phyloP scores from a whole-genome alignment of 1,284 basidiomycete species.

The Earliella scabrosa region DNA sequence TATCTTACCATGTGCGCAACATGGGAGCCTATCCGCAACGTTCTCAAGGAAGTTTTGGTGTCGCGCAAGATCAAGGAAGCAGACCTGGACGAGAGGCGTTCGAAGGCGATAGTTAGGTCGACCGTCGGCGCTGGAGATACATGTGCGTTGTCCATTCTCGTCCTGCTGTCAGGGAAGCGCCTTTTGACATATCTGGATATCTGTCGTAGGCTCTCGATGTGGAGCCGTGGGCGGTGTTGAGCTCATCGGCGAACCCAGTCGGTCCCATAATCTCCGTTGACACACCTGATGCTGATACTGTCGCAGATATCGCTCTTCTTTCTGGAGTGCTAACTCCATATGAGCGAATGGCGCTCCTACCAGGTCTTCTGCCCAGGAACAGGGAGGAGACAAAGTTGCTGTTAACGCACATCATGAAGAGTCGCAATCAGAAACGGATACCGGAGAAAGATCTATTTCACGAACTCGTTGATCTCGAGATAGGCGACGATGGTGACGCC shows the following conservation, averaged over 20 bases:
- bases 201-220: slow-evolving; percentile 30
- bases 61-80: slow-evolving; percentile 9
- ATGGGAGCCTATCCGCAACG: background rate
- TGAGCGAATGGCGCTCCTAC: slow-evolving; percentile 10
- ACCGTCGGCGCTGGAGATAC: slow-evolving; percentile 5
- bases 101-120: slow-evolving; percentile 7
- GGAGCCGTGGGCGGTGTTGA: slow-evolving; percentile 14
- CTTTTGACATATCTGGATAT: background rate
- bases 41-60: background rate
- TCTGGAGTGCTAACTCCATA: slow-evolving; percentile 11
- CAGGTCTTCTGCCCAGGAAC: slow-evolving; percentile 26
- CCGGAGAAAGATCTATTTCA: slow-evolving; percentile 16
- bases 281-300: background rate
- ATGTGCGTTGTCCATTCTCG: slow-evolving; percentile 5
- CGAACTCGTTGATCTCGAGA: slow-evolving; percentile 26
- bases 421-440: background rate
- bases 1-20: no score
- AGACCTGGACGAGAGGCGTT: background rate
- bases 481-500: slow-evolving; percentile 10
- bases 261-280: background rate
- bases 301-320: slow-evolving; percentile 29
- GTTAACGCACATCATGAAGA: background rate
- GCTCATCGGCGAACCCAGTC: slow-evolving; percentile 29
- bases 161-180: no score
- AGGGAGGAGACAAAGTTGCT: slow-evolving; percentile 10